phyloP scores from a whole-genome alignment of 2,329 filamentous ascomycete species.

The Fusarium transvaalense region DNA sequence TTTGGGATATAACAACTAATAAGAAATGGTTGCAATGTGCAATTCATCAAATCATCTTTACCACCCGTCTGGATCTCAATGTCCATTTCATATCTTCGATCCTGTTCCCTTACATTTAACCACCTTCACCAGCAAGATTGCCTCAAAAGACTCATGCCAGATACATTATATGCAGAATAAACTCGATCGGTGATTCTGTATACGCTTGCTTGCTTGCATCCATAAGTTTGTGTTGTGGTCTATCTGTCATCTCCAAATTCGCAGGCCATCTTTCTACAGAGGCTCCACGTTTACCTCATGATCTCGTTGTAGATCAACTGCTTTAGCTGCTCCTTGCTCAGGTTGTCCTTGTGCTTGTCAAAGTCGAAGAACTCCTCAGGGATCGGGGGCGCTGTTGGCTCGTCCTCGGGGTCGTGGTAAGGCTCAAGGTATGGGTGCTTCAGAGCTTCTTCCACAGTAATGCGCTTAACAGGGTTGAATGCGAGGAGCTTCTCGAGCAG shows the following conservation, averaged over 20 bases:
- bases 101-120: conserved; percentile 28
- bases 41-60: conserved; percentile 37
- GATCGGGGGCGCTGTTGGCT: conserved; percentile 95
- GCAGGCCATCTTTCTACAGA: conserved; percentile 14
- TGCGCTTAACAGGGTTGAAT: conserved; percentile 98
- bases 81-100: conserved; percentile 13
- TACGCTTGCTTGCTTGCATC: conserved; percentile 19
- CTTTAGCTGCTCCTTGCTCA: conserved; percentile 99
- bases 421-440: conserved; percentile 98
- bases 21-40: conserved; percentile 37
- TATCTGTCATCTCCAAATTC: conserved; percentile 43
- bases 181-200: conserved; percentile 26
- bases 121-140: conserved; percentile 17
- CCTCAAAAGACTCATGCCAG: conserved; percentile 21
- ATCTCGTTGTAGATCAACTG: conserved; percentile 98
- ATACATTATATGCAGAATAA: conserved; percentile 29
- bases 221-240: conserved; percentile 31
- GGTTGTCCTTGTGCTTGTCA: conserved; percentile 98
- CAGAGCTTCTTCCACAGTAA: conserved; percentile 95
- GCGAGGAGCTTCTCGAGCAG: conserved; percentile 94
- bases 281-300: conserved; percentile 66
- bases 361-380: conserved; percentile 99
- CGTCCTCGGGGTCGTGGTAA: conserved; percentile 98
- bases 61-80: conserved; percentile 11
- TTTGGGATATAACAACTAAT: conserved; percentile 43